Base-by-base conservation (phyloP, 305 asterid genomes). In the Ilex paraguariensis region DNA sequence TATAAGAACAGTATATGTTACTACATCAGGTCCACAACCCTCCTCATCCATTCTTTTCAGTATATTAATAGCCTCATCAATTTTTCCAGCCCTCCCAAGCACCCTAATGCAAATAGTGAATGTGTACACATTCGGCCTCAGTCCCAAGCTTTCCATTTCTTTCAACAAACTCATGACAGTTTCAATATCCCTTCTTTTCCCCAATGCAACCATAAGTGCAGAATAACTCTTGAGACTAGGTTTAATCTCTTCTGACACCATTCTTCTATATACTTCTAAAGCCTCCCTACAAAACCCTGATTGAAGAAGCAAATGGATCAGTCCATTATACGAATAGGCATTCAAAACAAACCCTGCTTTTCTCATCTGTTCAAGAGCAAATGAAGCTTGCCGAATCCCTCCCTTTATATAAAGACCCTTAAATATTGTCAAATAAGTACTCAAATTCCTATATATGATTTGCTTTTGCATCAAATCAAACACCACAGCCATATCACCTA, bases 191-290 rank as follows among this genome's bases (percentile, higher is more conserved):
- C 88, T 81, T 73, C 82, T 79, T 79, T 74, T 92, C 62, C 97
- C 98, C 73, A 82, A 76, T 42, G 98, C 95, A 45, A 92, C 98
- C 98, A 92, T 89, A 50, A 92, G 77, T 3, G 98, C 97, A 15
- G 98, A 92, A 70, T 85, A 92, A 13, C 97, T 81, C 78, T 92
- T 92, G 71, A 89, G 96, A 72, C 96, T 89, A 42, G 97, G 98
- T 78, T 81, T 92, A 77, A 81, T 70, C 65, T 73, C 87, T 71
- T 89, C 98, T 2, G 81, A 80, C 32, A 92, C 75, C 96, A 90
- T 87, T 78, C 96, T 82, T 55, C 73, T 82, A 70, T 89, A 85
- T 11, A 81, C 70, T 63, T 67, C 63, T 56, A 92, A 74, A 62
- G 84, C 96, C 81, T 92, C 96, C 75, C 69, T 76, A 74, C 77